Conservation (phyloP, 768 basidiomycete genomes). For the Pleurotus citrinopileatus region DNA sequence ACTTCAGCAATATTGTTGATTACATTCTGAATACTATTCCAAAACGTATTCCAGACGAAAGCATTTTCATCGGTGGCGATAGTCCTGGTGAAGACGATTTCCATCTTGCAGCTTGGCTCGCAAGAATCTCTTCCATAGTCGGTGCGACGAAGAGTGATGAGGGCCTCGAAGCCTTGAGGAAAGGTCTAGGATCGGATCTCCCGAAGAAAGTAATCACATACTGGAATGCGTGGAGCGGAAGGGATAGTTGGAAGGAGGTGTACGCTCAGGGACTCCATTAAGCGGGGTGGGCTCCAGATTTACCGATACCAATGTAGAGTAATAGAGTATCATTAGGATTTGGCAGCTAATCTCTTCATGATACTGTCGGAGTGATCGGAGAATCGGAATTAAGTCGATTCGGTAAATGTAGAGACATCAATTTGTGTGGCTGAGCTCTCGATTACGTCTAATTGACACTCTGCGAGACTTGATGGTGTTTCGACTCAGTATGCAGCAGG, state of each 20-base stretch:
- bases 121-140: constrained; percentile 37
- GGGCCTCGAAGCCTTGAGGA: constrained; percentile 34
- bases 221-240: constrained; percentile 41
- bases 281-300: background rate
- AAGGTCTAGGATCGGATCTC: constrained; percentile 32
- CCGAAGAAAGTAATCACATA: constrained; percentile 37
- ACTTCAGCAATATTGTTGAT: constrained; percentile 32
- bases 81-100: constrained; percentile 52
- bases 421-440: constrained; percentile 50
- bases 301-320: background rate
- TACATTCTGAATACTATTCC: constrained; percentile 41
- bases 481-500: background rate
- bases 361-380: too few relatives aligned
- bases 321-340: background rate
- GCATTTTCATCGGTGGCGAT: constrained; percentile 46
- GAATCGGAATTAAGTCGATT: constrained; percentile 12
- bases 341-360: background rate
- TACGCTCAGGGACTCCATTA: constrained; percentile 44
- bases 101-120: constrained; percentile 52
- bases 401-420: constrained; percentile 19
- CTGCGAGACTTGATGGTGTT: constrained; percentile 44
- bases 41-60: constrained; percentile 31
- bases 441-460: constrained; percentile 64
- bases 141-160: constrained; percentile 35
- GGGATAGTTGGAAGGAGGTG: constrained; percentile 45